Evolutionary conservation across 2,329 filamentous ascomycete genomes (phyloP).

Genomic region (Fusarium foetens): DNA sequence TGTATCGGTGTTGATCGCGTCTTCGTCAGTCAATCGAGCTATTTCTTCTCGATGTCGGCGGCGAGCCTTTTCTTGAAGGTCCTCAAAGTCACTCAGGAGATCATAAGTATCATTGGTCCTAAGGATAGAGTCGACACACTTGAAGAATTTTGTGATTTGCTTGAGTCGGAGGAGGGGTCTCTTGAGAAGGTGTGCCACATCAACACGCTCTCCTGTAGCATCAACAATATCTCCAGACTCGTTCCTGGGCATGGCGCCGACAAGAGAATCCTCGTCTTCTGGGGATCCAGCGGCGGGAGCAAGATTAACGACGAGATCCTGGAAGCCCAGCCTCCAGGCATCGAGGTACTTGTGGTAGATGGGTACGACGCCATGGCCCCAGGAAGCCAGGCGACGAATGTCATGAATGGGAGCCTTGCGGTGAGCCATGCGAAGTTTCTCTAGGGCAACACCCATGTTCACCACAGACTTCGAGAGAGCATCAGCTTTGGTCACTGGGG

Average conservation of each 20-base stretch:
- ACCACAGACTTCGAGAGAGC: constrained; percentile 86
- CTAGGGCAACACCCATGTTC: constrained; percentile 90
- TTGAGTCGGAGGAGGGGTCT: constrained; percentile 88
- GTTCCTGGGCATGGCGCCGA: constrained; percentile 69
- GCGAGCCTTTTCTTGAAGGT: constrained; percentile 79
- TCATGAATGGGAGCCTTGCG: constrained; percentile 81
- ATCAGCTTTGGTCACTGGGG: constrained; percentile 63
- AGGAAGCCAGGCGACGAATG: constrained; percentile 76
- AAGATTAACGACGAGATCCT: constrained; percentile 93
- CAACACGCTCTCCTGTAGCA: constrained; percentile 85
- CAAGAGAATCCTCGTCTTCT: constrained; percentile 69
- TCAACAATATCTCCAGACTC: constrained; percentile 74
- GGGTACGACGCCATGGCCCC: constrained; percentile 81
- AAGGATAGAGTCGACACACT: constrained; percentile 68
- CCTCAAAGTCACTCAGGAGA: constrained; percentile 67
- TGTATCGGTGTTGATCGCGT: constrained; percentile 84
- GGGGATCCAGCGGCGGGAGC: constrained; percentile 69
- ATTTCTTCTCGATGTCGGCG: constrained; percentile 71
- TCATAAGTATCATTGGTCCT: constrained; percentile 59
- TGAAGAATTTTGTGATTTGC: constrained; percentile 85
- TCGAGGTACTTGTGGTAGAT: constrained; percentile 88
- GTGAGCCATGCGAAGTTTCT: constrained; percentile 84
- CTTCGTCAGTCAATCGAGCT: constrained; percentile 83
- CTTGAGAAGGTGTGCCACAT: constrained; percentile 93
- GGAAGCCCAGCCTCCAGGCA: constrained; percentile 92